phyloP scores from a whole-genome alignment of 805 yeast genomes.

The Nakazawaea ishiwadae region DNA sequence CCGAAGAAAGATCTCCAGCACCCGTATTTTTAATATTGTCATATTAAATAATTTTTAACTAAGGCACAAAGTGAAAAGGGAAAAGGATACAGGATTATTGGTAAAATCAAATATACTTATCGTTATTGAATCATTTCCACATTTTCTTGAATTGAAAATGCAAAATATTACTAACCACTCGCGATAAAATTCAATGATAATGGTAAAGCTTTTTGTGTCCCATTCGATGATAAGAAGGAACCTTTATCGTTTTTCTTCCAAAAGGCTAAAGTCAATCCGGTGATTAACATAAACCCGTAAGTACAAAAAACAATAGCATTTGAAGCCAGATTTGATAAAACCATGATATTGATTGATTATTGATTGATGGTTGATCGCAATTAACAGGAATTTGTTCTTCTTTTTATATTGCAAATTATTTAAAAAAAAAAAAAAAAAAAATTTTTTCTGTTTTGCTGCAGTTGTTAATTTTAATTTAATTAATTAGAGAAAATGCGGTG shows the following conservation, averaged over 20 bases:
- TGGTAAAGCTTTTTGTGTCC: slow-evolving; percentile 76
- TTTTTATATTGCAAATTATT: too few species aligned
- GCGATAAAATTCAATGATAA: slow-evolving; percentile 87
- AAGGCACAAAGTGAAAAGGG: background rate
- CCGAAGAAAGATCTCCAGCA: slow-evolving; percentile 34
- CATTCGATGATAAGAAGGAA: slow-evolving; percentile 70
- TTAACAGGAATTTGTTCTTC: too few species aligned
- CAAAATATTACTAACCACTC: slow-evolving; percentile 57
- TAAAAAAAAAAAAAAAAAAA: too few species aligned
- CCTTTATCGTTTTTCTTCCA: slow-evolving; percentile 46
- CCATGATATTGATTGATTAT: slow-evolving; percentile 5
- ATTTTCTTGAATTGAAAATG: background rate
- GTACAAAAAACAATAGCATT: slow-evolving; percentile 63
- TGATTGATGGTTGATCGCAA: too few species aligned
- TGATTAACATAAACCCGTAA: slow-evolving; percentile 47
- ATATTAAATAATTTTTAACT: background rate
- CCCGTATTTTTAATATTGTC: slow-evolving; percentile 35
- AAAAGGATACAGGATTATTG: slow-evolving; percentile 7
- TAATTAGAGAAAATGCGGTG: too few species aligned
- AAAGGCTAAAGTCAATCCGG: slow-evolving; percentile 56
- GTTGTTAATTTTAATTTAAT: too few species aligned
- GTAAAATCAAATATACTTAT: slow-evolving; percentile 12
- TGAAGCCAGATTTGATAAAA: slow-evolving; percentile 27
- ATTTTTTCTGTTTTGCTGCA: too few species aligned
- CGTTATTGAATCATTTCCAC: slow-evolving; percentile 7